Conservation (phyloP, 495 filamentous ascomycete species). For the Cercophora scortea region DNA sequence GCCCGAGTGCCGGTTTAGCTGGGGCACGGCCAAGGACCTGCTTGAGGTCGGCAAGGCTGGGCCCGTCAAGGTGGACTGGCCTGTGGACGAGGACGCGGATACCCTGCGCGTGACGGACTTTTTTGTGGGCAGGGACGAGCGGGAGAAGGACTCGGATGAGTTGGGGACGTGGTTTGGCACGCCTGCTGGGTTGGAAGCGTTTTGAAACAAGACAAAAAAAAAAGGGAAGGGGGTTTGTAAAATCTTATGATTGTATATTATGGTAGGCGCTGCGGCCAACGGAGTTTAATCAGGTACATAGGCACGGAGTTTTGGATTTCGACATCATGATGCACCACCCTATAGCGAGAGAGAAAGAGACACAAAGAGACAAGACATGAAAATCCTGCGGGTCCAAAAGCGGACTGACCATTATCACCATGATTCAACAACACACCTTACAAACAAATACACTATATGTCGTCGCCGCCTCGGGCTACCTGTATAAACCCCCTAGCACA, state of each 20-base stretch:
- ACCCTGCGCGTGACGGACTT: conserved; percentile 66
- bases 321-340: no score
- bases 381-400: no score
- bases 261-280: no score
- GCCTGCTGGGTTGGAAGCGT: conserved; percentile 49
- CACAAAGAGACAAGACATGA: no score
- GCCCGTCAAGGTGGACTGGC: conserved; percentile 74
- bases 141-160: conserved; percentile 44
- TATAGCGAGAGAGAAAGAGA: no score
- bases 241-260: no score
- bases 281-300: no score
- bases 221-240: no score
- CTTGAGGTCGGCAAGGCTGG: conserved; percentile 58
- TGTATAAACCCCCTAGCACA: neutral
- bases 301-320: no score
- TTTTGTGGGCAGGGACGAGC: conserved; percentile 34
- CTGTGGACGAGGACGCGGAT: conserved; percentile 56
- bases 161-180: conserved; percentile 58
- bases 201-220: conserved; percentile 25
- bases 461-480: conserved; percentile 25
- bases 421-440: conserved; percentile 2
- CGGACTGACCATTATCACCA: no score
- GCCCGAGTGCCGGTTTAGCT: conserved; percentile 83
- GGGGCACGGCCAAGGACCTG: conserved; percentile 92
- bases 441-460: conserved; percentile 24